Base-by-base conservation (phyloP, 331 rosid genomes). In the Rosa hybrid region DNA sequence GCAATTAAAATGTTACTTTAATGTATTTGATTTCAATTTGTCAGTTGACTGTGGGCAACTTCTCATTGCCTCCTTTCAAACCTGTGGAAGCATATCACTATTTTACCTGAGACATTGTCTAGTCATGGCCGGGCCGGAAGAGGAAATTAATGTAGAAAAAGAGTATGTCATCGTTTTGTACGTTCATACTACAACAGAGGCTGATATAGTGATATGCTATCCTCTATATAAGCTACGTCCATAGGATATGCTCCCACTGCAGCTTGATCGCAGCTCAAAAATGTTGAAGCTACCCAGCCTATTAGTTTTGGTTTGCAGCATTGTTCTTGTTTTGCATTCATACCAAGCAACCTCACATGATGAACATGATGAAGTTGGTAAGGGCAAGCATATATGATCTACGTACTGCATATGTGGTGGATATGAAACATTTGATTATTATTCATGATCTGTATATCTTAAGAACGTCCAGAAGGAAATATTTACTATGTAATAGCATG, bases 351-450 rank as follows among this genome's bases (percentile, higher is more conserved):
- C 72, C 76, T 83, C 89, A 34, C 23, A 65, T 16, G 70, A 65
- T 65, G 69, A 63, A 10, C 5, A 21, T 79, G 38, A 38, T 7
- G 93, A 89, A 89, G 89, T 80, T 70, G 86, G 91, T 87, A 84
- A 83, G 84, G n/a, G 44, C 34, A 23, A 12, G 4, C 7, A 16
- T 27, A 72, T 50, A 46, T 23, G 20, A 23, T 46, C 25, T 51
- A 12, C 30, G 1, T 48, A 13, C 9, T 54, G 11, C 6, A n/a
- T 11, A 21, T 20, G 11, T 62, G 4, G n/a, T 14, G 2, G 57
- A 16, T 53, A 53, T 53, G 5, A 17, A 53, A 17, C n/a, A 17
- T 51, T 51, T 51, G 7, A 51, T 51, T 51, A 4, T 51, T 51
- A 5, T 51, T 20, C 4, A 20, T 8, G 25, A 56, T 56, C 23